Conservation (phyloP, 1,284 basidiomycete genomes). For the Cutaneotrichosporon arboriforme region DNA sequence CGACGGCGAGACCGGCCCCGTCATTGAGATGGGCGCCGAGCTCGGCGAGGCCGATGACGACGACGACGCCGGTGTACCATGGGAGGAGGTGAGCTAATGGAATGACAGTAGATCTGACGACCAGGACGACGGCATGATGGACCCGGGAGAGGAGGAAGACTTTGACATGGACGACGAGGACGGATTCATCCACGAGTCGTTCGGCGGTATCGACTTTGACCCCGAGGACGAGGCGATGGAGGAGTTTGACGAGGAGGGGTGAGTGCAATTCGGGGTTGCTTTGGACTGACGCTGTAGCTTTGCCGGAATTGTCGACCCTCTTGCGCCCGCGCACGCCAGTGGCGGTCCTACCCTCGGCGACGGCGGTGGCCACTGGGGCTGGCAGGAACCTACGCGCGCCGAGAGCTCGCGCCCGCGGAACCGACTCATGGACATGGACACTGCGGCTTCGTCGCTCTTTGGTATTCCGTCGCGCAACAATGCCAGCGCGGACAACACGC, state of each 20-base stretch:
- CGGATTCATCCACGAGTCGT: slow-evolving; percentile 50
- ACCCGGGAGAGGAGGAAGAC: slow-evolving; percentile 28
- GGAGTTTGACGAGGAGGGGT: slow-evolving; percentile 17
- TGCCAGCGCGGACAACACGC: slow-evolving; percentile 54
- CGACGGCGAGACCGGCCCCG: slow-evolving; percentile 28
- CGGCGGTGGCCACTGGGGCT: slow-evolving; percentile 30
- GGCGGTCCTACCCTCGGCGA: slow-evolving; percentile 1
- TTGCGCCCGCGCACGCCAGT: neutral
- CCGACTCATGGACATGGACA: slow-evolving; percentile 16
- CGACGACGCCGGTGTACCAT: slow-evolving; percentile 23
- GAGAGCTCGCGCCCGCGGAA: neutral
- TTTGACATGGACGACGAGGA: slow-evolving; percentile 53
- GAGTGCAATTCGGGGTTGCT: neutral
- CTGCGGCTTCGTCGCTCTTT: slow-evolving; percentile 19
- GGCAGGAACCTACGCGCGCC: slow-evolving; percentile 17
- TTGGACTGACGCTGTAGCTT: neutral
- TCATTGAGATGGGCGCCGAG: slow-evolving; percentile 17
- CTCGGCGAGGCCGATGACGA: slow-evolving; percentile 26
- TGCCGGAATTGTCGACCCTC: slow-evolving; percentile 10
- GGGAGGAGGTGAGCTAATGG: slow-evolving; percentile 24
- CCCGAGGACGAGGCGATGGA: slow-evolving; percentile 49
- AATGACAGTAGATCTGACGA: neutral
- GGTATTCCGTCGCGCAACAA: slow-evolving; percentile 13
- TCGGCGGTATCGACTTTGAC: slow-evolving; percentile 37
- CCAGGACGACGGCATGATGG: slow-evolving; percentile 52